Conservation (phyloP, 257 asterid species). For the Solanum virginianum region DNA sequence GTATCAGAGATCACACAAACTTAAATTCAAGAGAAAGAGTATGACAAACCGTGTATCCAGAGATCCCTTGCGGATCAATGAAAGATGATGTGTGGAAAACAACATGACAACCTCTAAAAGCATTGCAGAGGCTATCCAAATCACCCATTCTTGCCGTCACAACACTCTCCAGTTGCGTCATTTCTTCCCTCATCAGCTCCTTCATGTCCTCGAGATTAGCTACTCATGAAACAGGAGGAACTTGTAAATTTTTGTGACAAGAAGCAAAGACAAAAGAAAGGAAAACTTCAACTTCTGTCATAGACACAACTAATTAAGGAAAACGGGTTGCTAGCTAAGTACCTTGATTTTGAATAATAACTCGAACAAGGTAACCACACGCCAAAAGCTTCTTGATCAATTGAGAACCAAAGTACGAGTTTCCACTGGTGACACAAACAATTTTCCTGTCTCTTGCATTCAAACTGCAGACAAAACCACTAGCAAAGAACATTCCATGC, state of each 20-base stretch:
- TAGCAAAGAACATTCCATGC: background rate
- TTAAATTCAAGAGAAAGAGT: background rate
- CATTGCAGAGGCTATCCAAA: constrained; percentile 11
- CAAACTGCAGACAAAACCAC: background rate
- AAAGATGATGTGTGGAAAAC: constrained; percentile 25
- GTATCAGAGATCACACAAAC: constrained; percentile 5
- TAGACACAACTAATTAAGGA: background rate
- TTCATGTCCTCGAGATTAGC: constrained; percentile 17
- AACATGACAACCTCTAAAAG: constrained; percentile 21
- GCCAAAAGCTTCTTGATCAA: constrained; percentile 16
- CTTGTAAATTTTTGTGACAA: background rate
- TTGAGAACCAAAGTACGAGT: constrained; percentile 22
- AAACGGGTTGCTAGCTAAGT: background rate
- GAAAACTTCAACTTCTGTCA: background rate
- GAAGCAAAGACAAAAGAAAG: background rate
- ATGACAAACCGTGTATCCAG: constrained; percentile 18
- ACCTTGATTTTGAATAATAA: constrained; percentile 13
- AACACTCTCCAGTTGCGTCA: constrained; percentile 13
- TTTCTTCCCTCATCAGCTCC: constrained; percentile 18
- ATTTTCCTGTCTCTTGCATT: constrained; percentile 5
- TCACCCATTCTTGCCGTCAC: constrained; percentile 18
- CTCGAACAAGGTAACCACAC: constrained; percentile 19
- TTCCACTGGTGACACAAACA: constrained; percentile 23
- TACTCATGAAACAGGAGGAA: background rate
- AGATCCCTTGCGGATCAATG: constrained; percentile 23